Evolutionary conservation across 2,329 filamentous ascomycete genomes (phyloP).

Genomic region (Sporothrix curviconia): DNA sequence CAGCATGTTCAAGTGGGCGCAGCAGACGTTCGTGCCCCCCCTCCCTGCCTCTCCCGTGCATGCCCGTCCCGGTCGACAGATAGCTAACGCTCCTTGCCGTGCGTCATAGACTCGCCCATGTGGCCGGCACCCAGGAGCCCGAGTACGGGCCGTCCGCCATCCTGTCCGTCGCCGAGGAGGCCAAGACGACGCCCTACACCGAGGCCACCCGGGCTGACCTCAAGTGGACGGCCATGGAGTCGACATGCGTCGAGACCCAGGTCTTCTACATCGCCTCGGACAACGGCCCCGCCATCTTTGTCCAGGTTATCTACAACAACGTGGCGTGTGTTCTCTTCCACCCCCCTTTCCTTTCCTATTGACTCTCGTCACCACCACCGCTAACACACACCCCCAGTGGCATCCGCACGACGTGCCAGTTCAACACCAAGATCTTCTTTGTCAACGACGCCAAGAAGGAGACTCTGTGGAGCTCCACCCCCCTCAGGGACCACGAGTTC

Average conservation of each 20-base stretch:
- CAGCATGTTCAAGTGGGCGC: constrained; percentile 88
- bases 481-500: constrained; percentile 72
- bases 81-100: neutral
- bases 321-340: constrained; percentile 53
- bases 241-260: constrained; percentile 89
- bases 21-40: constrained; percentile 65
- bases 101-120: constrained; percentile 57
- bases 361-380: neutral
- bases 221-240: constrained; percentile 74
- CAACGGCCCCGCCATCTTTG: constrained; percentile 67
- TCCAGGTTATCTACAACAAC: constrained; percentile 96
- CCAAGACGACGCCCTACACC: constrained; percentile 70
- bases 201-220: constrained; percentile 71
- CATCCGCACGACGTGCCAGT: constrained; percentile 83
- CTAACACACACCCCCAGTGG: constrained; percentile 52
- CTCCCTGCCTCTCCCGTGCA: neutral
- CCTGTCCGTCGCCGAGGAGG: constrained; percentile 75
- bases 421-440: constrained; percentile 90
- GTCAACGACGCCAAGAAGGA: constrained; percentile 60
- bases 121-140: constrained; percentile 92
- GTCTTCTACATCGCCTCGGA: constrained; percentile 86
- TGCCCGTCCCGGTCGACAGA: neutral
- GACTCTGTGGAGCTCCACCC: constrained; percentile 77
- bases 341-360: neutral
- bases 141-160: constrained; percentile 89